Percentiles rank a stretch among this genome's conserved stretches.
Evolutionary conservation across 169 alveolate species (phyloP).

Genomic region (Cryptosporidium ryanae): DNA sequence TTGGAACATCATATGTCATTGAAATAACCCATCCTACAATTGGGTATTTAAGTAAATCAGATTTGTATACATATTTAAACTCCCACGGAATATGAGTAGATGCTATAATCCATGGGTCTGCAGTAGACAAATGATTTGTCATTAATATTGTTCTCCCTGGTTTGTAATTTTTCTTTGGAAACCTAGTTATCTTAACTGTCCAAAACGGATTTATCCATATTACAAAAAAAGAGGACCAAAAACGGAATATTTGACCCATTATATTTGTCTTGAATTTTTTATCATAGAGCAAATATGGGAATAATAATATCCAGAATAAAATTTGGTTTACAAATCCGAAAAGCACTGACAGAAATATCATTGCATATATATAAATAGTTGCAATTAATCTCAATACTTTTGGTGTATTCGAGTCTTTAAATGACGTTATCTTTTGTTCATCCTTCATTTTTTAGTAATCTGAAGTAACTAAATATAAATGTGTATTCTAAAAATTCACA

Average conservation of each 20-base stretch:
- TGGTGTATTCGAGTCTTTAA: conserved; percentile 40
- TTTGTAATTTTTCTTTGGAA: conserved; percentile 57
- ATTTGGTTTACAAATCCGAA: conserved; percentile 43
- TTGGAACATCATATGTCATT: conserved; percentile 77
- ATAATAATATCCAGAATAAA: conserved; percentile 38
- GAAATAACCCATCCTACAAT: conserved; percentile 78
- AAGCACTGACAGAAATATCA: conserved; percentile 25
- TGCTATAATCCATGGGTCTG: conserved; percentile 83
- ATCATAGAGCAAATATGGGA: conserved; percentile 54
- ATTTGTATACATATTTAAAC: conserved; percentile 79
- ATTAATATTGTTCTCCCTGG: conserved; percentile 77
- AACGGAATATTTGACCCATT: conserved; percentile 62
- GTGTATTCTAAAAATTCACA: too few species aligned
- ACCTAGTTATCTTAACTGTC: conserved; percentile 74
- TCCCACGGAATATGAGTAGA: conserved; percentile 76
- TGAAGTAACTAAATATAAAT: neutral
- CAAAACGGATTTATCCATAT: conserved; percentile 81
- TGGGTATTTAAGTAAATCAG: conserved; percentile 79
- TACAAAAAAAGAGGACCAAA: conserved; percentile 47
- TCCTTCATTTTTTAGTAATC: neutral
- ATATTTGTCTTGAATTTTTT: conserved; percentile 32
- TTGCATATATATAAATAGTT: conserved; percentile 27
- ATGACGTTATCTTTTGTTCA: neutral
- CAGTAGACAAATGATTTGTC: conserved; percentile 79
- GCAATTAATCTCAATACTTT: conserved; percentile 28